Percentiles rank a stretch among this genome's conserved stretches.
Conservation (phyloP, 352 stramenopile species). For the Globisporangium barbulae region DNA sequence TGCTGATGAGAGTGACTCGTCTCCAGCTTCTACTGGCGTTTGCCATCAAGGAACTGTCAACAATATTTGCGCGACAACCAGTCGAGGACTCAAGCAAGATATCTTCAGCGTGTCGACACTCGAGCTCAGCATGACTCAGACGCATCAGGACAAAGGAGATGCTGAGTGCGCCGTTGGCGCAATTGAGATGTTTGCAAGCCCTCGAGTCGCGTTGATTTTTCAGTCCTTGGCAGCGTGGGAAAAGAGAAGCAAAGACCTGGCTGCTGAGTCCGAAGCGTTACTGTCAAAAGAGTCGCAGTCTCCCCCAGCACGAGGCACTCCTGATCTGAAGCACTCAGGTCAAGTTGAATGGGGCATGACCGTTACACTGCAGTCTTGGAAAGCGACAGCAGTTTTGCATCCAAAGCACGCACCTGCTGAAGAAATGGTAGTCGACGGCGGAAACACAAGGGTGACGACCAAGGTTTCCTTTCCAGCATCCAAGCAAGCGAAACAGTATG, state of each 20-base stretch:
- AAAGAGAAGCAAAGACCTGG: constrained; percentile 2
- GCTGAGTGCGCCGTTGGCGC: background rate
- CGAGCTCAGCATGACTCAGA: constrained; percentile 9
- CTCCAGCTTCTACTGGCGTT: background rate
- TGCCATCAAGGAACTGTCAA: background rate
- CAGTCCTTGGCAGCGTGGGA: constrained; percentile 8
- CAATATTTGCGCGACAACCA: background rate
- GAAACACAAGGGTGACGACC: constrained; percentile 7
- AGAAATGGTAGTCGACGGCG: constrained; percentile 10
- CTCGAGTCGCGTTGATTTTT: constrained; percentile 10
- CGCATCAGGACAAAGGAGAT: background rate
- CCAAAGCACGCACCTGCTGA: constrained; percentile 1
- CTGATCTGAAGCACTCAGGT: background rate
- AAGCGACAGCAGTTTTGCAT: constrained; percentile 5
- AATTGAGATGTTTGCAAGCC: constrained; percentile 8
- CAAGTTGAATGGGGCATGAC: constrained; percentile 9
- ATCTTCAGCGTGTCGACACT: constrained; percentile 3
- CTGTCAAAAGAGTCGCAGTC: background rate
- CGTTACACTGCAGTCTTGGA: constrained; percentile 9
- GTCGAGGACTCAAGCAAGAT: constrained; percentile 13
- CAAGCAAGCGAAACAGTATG: constrained; percentile 3
- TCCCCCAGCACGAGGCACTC: background rate
- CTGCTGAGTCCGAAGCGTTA: background rate
- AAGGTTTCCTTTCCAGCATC: background rate
- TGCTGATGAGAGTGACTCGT: background rate